Percentiles rank a stretch among this genome's conserved stretches.
Conservation (phyloP, 2,329 filamentous ascomycete species). For the Leptographium lundbergii region DNA sequence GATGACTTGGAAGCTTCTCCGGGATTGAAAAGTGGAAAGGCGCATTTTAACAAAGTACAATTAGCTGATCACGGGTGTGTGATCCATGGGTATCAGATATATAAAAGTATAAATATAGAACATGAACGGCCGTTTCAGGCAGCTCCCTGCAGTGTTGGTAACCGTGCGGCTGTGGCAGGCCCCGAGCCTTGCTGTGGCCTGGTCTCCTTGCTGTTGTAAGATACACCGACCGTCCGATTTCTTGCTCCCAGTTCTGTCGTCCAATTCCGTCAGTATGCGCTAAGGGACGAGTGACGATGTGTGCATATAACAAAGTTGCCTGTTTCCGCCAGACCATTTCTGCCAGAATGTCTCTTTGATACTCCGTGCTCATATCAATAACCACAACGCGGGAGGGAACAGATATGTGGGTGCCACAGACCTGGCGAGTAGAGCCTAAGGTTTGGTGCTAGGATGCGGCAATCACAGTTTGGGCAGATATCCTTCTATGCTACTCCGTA, state of each 20-base stretch:
- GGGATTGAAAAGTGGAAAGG: background rate
- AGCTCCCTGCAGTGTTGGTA: background rate
- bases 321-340: background rate
- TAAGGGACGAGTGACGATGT: background rate
- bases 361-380: background rate
- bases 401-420: background rate
- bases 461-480: background rate
- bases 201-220: too few species aligned
- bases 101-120: too few species aligned
- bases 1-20: background rate
- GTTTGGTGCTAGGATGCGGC: background rate
- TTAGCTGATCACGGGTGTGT: too few species aligned
- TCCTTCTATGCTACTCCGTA: too few species aligned
- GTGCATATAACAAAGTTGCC: background rate
- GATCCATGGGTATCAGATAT: too few species aligned
- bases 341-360: background rate
- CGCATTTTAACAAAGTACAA: too few species aligned
- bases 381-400: background rate
- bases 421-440: background rate
- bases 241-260: background rate
- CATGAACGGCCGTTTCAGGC: background rate
- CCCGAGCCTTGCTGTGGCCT: background rate
- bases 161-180: background rate
- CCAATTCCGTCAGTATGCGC: too few species aligned
- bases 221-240: too few species aligned